Evolutionary conservation across 2,329 filamentous ascomycete species (phyloP).

Genomic region (Trichophyton schoenleinii): DNA sequence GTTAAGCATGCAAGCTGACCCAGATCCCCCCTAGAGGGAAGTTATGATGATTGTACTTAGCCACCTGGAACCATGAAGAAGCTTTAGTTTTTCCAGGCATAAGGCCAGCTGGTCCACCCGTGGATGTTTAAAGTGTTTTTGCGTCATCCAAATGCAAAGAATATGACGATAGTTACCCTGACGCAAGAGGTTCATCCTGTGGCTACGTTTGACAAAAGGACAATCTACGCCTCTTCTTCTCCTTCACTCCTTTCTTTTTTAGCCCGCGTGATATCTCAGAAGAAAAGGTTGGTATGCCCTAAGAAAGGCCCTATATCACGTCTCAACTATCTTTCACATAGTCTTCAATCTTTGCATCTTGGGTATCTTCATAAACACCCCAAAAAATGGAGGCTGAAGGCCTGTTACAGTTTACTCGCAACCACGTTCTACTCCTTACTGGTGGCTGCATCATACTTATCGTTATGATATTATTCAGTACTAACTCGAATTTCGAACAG

Average conservation of each 20-base stretch:
- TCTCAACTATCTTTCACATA: background rate
- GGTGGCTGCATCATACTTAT: background rate
- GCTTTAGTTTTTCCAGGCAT: background rate
- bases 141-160: background rate
- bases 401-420: background rate
- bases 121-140: background rate
- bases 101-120: background rate
- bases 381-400: background rate
- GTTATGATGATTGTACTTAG: background rate
- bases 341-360: background rate
- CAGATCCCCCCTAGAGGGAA: background rate
- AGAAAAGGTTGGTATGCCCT: background rate
- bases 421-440: background rate
- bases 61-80: background rate
- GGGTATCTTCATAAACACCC: background rate
- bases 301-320: background rate
- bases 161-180: background rate
- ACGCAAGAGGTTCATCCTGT: background rate
- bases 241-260: background rate
- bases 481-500: background rate
- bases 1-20: no score
- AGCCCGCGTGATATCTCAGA: background rate
- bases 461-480: background rate
- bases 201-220: background rate
- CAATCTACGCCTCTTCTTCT: background rate